Percentiles rank a stretch among this genome's conserved stretches.
These are phyloP conservation scores for Paratrypanosoma confusum DNA, from an alignment of 208 protist species.

Conservation along the genomic window DNA sequence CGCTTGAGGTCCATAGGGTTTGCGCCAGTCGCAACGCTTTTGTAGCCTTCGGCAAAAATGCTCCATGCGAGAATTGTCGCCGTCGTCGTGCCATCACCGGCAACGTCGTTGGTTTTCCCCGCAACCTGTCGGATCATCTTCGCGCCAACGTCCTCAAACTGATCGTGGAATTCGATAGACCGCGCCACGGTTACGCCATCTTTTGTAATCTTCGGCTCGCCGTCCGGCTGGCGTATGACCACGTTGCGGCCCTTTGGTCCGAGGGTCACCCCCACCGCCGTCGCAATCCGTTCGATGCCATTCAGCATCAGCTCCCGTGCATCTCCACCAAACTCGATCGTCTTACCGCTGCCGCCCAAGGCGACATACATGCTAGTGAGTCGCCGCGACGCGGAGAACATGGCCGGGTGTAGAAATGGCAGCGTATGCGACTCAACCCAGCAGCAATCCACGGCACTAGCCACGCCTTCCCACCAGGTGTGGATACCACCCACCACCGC, in stretches of 20 bases:
- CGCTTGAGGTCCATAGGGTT: slow-evolving; percentile 99
- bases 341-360: slow-evolving; percentile 66
- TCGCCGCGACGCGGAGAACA: too few relatives aligned
- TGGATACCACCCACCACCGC: too few relatives aligned
- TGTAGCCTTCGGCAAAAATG: slow-evolving; percentile 98
- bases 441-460: too few relatives aligned
- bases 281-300: slow-evolving; percentile 96
- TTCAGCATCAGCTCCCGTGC: slow-evolving; percentile 90
- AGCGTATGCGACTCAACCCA: too few relatives aligned
- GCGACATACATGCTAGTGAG: too few relatives aligned
- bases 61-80: slow-evolving; percentile 98
- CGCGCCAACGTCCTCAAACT: slow-evolving; percentile 98
- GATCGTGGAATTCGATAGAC: slow-evolving; percentile 97
- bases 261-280: slow-evolving; percentile 96
- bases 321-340: slow-evolving; percentile 93
- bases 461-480: too few relatives aligned
- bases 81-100: slow-evolving; percentile 99
- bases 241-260: slow-evolving; percentile 99
- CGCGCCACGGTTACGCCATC: slow-evolving; percentile 99
- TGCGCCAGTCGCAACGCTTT: slow-evolving; percentile 97
- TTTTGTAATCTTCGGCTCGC: slow-evolving; percentile 99
- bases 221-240: slow-evolving; percentile 96
- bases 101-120: slow-evolving; percentile 97
- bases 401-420: too few relatives aligned
- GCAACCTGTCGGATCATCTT: slow-evolving; percentile 93